These are phyloP conservation scores for Entelexis paramagnoliae DNA, from an alignment of 1,139 yeast species.

Conservation along the genomic window DNA sequence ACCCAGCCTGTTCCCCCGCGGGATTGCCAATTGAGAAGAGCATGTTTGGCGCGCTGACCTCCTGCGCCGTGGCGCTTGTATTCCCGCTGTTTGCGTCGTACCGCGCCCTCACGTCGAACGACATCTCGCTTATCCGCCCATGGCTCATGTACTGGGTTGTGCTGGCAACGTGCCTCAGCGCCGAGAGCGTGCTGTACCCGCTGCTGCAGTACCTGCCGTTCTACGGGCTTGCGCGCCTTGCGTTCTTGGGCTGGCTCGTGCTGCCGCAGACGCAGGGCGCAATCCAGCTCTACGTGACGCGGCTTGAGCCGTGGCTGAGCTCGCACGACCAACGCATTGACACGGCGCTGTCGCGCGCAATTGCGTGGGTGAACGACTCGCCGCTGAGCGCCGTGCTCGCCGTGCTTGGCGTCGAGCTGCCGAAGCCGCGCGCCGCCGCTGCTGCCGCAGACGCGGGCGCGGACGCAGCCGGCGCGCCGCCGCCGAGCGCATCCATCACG, in stretches of 20 bases:
- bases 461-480: not conserved
- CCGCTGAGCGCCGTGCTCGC: conserved; percentile 9
- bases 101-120: conserved; percentile 42
- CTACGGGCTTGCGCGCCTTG: conserved; percentile 37
- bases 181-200: conserved; percentile 38
- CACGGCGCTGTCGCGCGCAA: conserved; percentile 26
- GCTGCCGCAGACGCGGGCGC: not conserved
- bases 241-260: conserved; percentile 43
- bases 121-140: conserved; percentile 40
- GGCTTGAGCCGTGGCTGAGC: conserved; percentile 31
- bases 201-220: conserved; percentile 40
- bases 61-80: conserved; percentile 33
- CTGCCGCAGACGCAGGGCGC: conserved; percentile 40
- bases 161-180: conserved; percentile 36
- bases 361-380: conserved; percentile 24
- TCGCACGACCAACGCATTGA: conserved; percentile 26
- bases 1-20: too few species aligned
- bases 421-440: conserved; percentile 11
- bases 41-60: conserved; percentile 15
- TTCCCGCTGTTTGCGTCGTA: conserved; percentile 54
- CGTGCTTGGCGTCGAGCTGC: conserved; percentile 14
- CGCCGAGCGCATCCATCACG: conserved; percentile 14
- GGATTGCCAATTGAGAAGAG: too few species aligned
- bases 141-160: conserved; percentile 60
- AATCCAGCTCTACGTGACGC: conserved; percentile 28